Conservation (phyloP, 2,329 filamentous ascomycete species). For the Passalora sequoiae region DNA sequence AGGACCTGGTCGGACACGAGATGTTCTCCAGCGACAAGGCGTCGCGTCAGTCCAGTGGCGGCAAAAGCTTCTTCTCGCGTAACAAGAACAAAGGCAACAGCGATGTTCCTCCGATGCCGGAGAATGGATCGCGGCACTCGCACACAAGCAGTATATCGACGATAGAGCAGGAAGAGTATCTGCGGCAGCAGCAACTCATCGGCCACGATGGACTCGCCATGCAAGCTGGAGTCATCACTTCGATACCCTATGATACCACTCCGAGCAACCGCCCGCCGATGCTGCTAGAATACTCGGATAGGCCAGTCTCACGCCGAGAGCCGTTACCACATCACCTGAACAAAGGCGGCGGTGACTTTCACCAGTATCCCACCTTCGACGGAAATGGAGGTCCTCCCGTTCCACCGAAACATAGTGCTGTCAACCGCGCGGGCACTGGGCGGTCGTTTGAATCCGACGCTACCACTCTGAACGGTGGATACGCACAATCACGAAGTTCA, state of each 20-base stretch:
- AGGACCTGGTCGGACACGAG: conserved; percentile 10
- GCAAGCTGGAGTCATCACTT: conserved; percentile 76
- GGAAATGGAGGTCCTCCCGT: conserved; percentile 49
- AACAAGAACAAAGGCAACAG: conserved; percentile 69
- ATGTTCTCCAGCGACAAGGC: conserved; percentile 58
- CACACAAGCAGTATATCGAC: conserved; percentile 55
- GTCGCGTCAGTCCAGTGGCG: conserved; percentile 73
- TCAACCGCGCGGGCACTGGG: conserved; percentile 14
- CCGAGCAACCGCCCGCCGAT: conserved; percentile 61
- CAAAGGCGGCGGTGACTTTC: conserved; percentile 70
- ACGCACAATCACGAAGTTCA: conserved; percentile 27
- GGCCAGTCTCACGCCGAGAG: conserved; percentile 58
- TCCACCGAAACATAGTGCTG: conserved; percentile 27
- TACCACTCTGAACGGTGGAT: conserved; percentile 52
- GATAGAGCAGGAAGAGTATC: conserved; percentile 26
- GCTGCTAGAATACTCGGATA: conserved; percentile 65
- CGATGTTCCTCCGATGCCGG: conserved; percentile 59
- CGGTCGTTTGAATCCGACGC: conserved; percentile 36
- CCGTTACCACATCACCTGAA: conserved; percentile 79
- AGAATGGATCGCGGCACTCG: conserved; percentile 62
- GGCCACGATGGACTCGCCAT: conserved; percentile 58
- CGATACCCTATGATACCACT: conserved; percentile 77
- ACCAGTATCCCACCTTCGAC: conserved; percentile 69
- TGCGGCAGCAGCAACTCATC: conserved; percentile 30
- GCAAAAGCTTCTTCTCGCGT: conserved; percentile 82